Evolutionary conservation across 306 rosid genomes (phyloP).

Genomic region (Fagus crenata): DNA sequence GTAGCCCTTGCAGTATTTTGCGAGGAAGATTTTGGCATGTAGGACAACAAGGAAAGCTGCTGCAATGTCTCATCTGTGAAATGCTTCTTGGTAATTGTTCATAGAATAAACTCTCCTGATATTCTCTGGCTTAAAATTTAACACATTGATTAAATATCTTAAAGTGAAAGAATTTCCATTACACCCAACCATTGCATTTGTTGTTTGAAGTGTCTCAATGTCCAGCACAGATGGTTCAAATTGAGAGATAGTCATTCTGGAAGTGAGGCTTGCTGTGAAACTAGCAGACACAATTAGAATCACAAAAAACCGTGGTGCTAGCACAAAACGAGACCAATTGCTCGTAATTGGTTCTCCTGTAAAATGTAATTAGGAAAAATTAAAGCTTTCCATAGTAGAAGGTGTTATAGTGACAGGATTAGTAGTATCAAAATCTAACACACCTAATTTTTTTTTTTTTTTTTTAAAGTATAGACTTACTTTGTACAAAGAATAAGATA

Average conservation of each 20-base stretch:
- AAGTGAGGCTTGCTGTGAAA: slow-evolving; percentile 61
- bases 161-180: slow-evolving; percentile 50
- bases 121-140: slow-evolving; percentile 37
- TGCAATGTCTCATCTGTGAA: slow-evolving; percentile 40
- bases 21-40: slow-evolving; percentile 64
- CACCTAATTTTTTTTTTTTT: background rate
- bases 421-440: background rate
- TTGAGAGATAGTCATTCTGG: slow-evolving; percentile 50
- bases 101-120: slow-evolving; percentile 34
- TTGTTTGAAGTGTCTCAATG: slow-evolving; percentile 40
- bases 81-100: slow-evolving; percentile 51
- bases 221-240: slow-evolving; percentile 48
- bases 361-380: background rate
- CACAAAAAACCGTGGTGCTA: slow-evolving; percentile 63
- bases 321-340: slow-evolving; percentile 49
- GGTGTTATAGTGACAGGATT: background rate
- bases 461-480: slow-evolving; percentile 37
- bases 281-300: slow-evolving; percentile 47
- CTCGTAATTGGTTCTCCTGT: slow-evolving; percentile 50
- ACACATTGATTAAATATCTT: slow-evolving; percentile 35
- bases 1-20: slow-evolving; percentile 51
- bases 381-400: background rate
- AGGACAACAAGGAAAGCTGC: slow-evolving; percentile 66
- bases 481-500: slow-evolving; percentile 44
- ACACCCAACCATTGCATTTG: slow-evolving; percentile 53